Percentiles rank a stretch among this genome's conserved stretches.
Evolutionary conservation across 768 basidiomycete genomes (phyloP).

Genomic region (Mycena crocata): DNA sequence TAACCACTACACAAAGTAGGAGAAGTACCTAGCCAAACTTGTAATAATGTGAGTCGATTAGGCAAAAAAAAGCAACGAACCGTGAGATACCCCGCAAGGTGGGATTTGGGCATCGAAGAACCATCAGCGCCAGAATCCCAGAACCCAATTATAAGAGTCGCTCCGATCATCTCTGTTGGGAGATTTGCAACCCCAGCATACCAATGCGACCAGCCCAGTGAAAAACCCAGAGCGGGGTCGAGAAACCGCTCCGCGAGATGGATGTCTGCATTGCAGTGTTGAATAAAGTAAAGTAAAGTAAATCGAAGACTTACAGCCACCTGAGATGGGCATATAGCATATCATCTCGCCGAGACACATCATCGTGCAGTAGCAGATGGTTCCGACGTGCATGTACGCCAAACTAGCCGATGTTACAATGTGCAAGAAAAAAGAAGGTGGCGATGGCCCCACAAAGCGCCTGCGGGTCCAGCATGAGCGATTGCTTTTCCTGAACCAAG

Average conservation of each 20-base stretch:
- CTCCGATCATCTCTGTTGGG: slow-evolving; percentile 65
- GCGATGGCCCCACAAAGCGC: slow-evolving; percentile 45
- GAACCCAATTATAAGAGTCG: slow-evolving; percentile 59
- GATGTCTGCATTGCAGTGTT: slow-evolving; percentile 64
- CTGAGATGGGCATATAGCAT: slow-evolving; percentile 33
- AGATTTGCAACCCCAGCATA: slow-evolving; percentile 52
- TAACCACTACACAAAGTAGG: slow-evolving; percentile 49
- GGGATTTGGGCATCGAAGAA: slow-evolving; percentile 19
- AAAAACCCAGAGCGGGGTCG: slow-evolving; percentile 60
- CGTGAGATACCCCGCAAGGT: slow-evolving; percentile 23
- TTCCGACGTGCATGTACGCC: slow-evolving; percentile 59
- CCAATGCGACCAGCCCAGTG: slow-evolving; percentile 56
- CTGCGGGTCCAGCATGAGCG: slow-evolving; percentile 64
- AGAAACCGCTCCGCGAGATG: slow-evolving; percentile 64
- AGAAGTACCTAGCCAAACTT: slow-evolving; percentile 3
- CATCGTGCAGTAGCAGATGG: slow-evolving; percentile 46
- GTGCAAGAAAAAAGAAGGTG: neutral
- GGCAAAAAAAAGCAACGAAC: slow-evolving; percentile 30
- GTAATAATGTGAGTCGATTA: slow-evolving; percentile 16
- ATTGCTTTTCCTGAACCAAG: slow-evolving; percentile 63
- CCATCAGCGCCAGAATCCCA: slow-evolving; percentile 47
- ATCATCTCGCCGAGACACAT: slow-evolving; percentile 54
- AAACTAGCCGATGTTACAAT: slow-evolving; percentile 34
- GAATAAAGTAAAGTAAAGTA: slow-evolving; percentile 24
- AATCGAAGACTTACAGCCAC: slow-evolving; percentile 16